Percentiles rank a stretch among this genome's conserved stretches.
Conservation (phyloP, 306 rosid species). For the Cicer pinnatifidum region DNA sequence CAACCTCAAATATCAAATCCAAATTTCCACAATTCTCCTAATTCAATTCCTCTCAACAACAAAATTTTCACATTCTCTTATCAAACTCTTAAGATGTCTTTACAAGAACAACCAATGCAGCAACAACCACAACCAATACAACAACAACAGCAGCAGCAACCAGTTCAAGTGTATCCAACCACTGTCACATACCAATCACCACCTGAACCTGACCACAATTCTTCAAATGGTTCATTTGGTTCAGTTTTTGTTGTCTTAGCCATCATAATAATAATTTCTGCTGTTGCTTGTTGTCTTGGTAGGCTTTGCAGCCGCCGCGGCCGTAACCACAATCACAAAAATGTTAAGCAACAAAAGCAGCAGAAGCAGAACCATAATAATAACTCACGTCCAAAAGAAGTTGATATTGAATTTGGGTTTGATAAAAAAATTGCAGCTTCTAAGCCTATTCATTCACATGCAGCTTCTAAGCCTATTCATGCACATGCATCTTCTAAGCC, state of each 20-base stretch:
- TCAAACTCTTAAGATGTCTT: constrained; percentile 52
- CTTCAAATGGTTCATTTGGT: constrained; percentile 89
- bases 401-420: constrained; percentile 69
- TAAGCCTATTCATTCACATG: constrained; percentile 42
- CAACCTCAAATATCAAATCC: constrained; percentile 44
- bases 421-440: constrained; percentile 60
- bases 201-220: constrained; percentile 68
- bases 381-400: constrained; percentile 54
- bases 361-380: constrained; percentile 32
- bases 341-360: constrained; percentile 54
- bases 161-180: constrained; percentile 72
- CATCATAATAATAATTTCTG: constrained; percentile 71
- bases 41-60: constrained; percentile 21
- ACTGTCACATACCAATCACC: constrained; percentile 55
- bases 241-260: constrained; percentile 85
- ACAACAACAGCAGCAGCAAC: constrained; percentile 64
- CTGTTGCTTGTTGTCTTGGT: constrained; percentile 86
- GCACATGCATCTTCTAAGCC: constrained; percentile 50
- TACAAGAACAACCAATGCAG: constrained; percentile 63
- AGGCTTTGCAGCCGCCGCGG: constrained; percentile 71
- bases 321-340: constrained; percentile 47
- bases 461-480: constrained; percentile 48
- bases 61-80: constrained; percentile 20
- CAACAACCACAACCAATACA: constrained; percentile 57
- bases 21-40: constrained; percentile 14